phyloP scores from a whole-genome alignment of 169 alveolate species.

The Eimeria necatrix region DNA sequence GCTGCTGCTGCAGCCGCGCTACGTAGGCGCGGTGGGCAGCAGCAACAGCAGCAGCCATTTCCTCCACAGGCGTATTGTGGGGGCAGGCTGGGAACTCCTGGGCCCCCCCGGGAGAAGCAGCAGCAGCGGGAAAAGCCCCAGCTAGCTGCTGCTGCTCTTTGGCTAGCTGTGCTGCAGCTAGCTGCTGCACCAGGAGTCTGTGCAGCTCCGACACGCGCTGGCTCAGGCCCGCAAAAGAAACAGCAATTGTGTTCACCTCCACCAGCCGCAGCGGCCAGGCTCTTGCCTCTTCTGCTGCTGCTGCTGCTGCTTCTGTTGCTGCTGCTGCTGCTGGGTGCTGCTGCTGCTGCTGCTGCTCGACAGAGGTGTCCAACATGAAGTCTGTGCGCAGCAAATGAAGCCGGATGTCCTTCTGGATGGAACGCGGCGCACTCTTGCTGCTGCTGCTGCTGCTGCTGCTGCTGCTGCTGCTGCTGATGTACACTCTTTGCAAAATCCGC shows the following conservation, averaged over 20 bases:
- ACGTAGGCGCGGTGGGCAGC: slow-evolving; percentile 7
- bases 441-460: neutral
- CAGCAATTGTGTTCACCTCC: slow-evolving; percentile 81
- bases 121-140: neutral
- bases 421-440: neutral
- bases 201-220: slow-evolving; percentile 56
- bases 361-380: slow-evolving; percentile 50
- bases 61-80: neutral
- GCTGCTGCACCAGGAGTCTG: slow-evolving; percentile 2
- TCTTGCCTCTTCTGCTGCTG: slow-evolving; percentile 25
- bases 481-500: neutral
- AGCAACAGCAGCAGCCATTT: slow-evolving; percentile 4
- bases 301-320: too few relatives aligned
- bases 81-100: neutral
- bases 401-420: slow-evolving; percentile 35
- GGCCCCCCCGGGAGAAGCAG: neutral
- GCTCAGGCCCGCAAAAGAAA: slow-evolving; percentile 72
- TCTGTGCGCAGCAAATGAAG: slow-evolving; percentile 44
- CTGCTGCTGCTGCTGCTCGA: neutral
- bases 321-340: too few relatives aligned
- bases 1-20: neutral
- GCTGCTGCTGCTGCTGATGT: neutral
- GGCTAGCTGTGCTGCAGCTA: neutral
- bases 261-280: slow-evolving; percentile 65
- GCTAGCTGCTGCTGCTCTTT: neutral